Evolutionary conservation across 208 protist species (phyloP).

Genomic region (Tritrichomonas foetus): DNA sequence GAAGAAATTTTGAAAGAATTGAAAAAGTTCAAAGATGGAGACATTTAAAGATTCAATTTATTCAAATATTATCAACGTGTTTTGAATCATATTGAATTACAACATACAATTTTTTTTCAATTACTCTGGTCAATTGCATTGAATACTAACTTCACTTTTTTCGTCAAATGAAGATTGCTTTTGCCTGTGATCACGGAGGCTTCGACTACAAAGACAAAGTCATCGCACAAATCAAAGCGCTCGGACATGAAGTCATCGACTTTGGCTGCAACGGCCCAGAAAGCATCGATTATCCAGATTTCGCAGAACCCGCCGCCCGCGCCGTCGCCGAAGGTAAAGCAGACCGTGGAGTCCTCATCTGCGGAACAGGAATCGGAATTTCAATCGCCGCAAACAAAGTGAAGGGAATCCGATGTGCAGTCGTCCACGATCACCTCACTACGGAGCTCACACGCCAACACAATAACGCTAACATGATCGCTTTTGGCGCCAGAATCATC

Average conservation of each 20-base stretch:
- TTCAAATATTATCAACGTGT: no score
- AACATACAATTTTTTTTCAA: no score
- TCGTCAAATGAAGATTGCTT: background rate
- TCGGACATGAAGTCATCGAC: background rate
- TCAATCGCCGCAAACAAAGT: constrained; percentile 20
- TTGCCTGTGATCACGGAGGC: constrained; percentile 10
- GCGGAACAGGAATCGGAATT: constrained; percentile 20
- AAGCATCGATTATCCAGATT: constrained; percentile 20
- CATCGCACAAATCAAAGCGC: background rate
- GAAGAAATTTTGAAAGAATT: no score
- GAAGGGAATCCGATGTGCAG: background rate
- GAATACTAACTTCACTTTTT: no score
- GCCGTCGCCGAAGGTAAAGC: background rate
- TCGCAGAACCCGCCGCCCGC: background rate
- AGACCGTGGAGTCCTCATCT: background rate
- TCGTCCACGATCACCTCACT: constrained; percentile 2
- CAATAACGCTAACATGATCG: background rate
- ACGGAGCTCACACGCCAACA: background rate
- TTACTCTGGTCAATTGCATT: no score
- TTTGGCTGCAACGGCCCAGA: background rate
- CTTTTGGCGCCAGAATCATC: background rate
- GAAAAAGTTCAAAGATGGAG: no score
- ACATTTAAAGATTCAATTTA: no score
- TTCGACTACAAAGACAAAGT: background rate
- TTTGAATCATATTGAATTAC: no score